Conservation (phyloP, 495 filamentous ascomycete genomes). For the Xylaria palmicola region DNA sequence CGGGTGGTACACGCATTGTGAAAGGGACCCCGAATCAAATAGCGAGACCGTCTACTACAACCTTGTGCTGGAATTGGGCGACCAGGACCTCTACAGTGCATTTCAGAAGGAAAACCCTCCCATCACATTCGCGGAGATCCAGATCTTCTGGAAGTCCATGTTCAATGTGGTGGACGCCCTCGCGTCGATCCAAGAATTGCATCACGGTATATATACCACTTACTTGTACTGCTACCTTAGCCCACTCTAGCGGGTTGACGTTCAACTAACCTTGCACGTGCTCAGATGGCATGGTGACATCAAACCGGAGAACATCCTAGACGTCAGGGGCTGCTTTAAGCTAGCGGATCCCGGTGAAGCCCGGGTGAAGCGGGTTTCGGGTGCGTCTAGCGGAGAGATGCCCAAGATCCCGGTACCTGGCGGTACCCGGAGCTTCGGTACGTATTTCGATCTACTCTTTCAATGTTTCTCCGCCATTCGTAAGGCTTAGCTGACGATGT, state of each 20-base stretch:
- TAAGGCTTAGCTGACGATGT: conserved; percentile 8
- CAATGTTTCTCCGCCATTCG: background rate
- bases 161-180: conserved; percentile 36
- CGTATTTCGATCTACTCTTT: background rate
- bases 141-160: conserved; percentile 32
- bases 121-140: conserved; percentile 24
- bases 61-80: conserved; percentile 37
- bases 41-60: conserved; percentile 13
- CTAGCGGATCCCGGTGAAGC: conserved; percentile 40
- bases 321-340: conserved; percentile 34
- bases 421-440: conserved; percentile 5
- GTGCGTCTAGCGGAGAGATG: conserved; percentile 23
- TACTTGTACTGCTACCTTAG: conserved; percentile 12
- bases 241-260: background rate
- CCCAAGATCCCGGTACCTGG: conserved; percentile 1
- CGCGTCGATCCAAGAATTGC: background rate
- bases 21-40: background rate
- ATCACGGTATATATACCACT: conserved; percentile 24
- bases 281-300: conserved; percentile 41
- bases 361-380: conserved; percentile 23
- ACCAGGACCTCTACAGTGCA: conserved; percentile 31
- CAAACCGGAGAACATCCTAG: conserved; percentile 42
- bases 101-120: conserved; percentile 28
- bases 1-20: conserved; percentile 18
- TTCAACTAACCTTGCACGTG: background rate